These are phyloP conservation scores for Vigna nakashimae DNA, from an alignment of 306 rosid genomes.

Conservation along the genomic window DNA sequence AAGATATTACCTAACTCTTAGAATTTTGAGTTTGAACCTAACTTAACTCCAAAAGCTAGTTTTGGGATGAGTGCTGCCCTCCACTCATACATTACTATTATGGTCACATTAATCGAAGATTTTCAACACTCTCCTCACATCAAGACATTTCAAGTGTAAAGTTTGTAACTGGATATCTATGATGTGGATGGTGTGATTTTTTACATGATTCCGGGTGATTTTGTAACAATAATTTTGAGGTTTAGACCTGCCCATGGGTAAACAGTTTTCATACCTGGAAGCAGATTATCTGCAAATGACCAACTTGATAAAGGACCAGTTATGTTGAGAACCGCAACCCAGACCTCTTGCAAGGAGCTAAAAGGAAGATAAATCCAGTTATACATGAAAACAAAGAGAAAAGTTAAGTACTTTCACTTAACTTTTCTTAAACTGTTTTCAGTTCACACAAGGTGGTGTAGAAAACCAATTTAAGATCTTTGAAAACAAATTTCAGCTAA, in stretches of 20 bases:
- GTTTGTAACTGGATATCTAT: background rate
- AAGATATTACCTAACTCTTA: conserved; percentile 18
- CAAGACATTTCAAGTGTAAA: background rate
- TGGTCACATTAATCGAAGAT: background rate
- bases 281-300: conserved; percentile 87
- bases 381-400: background rate
- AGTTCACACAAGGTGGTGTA: background rate
- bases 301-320: conserved; percentile 98
- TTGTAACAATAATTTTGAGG: background rate
- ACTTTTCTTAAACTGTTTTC: conserved; percentile 1
- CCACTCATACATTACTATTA: background rate
- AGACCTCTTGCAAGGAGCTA: conserved; percentile 88
- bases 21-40: background rate
- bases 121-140: background rate
- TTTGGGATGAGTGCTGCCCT: no score
- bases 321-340: conserved; percentile 92
- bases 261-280: conserved; percentile 67
- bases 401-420: background rate
- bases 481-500: background rate
- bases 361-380: conserved; percentile 41
- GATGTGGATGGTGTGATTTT: background rate
- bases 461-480: background rate
- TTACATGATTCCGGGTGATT: background rate
- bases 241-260: background rate
- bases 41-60: background rate